phyloP scores from a whole-genome alignment of 805 yeast species.

The Monosporozyma aquatica region DNA sequence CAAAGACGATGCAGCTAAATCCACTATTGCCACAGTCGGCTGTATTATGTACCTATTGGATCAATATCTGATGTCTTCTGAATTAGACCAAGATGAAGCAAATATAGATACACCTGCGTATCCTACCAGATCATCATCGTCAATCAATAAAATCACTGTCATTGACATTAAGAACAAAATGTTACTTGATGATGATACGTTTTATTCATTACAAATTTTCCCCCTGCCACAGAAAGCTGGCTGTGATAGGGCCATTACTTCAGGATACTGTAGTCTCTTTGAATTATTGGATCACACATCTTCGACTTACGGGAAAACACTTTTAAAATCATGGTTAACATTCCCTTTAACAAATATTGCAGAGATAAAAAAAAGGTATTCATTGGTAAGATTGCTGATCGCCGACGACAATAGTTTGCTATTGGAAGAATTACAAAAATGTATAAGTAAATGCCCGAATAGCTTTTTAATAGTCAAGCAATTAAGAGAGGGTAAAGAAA shows the following conservation, averaged over 20 bases:
- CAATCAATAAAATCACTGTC: conserved; percentile 5
- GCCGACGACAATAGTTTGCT: conserved; percentile 13
- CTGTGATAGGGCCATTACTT: conserved; percentile 9
- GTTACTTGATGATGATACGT: conserved; percentile 22
- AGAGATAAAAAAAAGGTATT: conserved; percentile 25
- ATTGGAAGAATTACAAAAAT: conserved; percentile 15
- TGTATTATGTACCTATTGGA: conserved; percentile 7
- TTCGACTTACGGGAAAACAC: conserved; percentile 26
- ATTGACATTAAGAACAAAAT: conserved; percentile 11
- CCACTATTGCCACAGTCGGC: conserved; percentile 9
- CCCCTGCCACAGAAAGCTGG: conserved; percentile 11
- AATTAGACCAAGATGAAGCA: not conserved
- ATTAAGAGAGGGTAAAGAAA: conserved; percentile 23
- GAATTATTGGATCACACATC: conserved; percentile 17
- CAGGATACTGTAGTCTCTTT: conserved; percentile 16
- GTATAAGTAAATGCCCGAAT: conserved; percentile 26
- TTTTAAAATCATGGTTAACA: conserved; percentile 30
- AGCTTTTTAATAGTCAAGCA: conserved; percentile 17
- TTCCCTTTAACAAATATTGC: conserved; percentile 29
- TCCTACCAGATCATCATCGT: not conserved
- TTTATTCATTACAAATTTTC: conserved; percentile 20
- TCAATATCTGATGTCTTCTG: not conserved
- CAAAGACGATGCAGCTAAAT: conserved; percentile 1
- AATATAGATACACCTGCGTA: too few relatives aligned
- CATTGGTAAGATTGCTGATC: conserved; percentile 22